phyloP scores from a whole-genome alignment of 805 yeast genomes.

The Kazachstania kunashirensis region DNA sequence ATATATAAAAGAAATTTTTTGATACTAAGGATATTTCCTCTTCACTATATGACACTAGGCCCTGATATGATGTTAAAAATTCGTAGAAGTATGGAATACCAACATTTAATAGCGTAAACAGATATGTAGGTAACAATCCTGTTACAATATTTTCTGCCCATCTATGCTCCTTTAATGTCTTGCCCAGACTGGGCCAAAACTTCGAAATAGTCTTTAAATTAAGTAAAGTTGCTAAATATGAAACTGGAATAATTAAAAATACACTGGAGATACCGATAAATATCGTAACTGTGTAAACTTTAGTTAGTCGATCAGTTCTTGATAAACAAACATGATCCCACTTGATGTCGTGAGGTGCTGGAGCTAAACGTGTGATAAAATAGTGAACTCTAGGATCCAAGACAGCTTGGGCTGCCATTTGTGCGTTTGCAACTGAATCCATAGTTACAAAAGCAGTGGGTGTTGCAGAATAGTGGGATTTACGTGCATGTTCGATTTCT shows the following conservation, averaged over 20 bases:
- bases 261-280: constrained; percentile 46
- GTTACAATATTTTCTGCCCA: constrained; percentile 77
- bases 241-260: constrained; percentile 71
- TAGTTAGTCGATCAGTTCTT: constrained; percentile 55
- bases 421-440: constrained; percentile 93
- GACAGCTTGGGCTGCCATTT: constrained; percentile 92
- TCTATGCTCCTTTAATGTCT: constrained; percentile 48
- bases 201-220: constrained; percentile 68
- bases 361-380: constrained; percentile 75
- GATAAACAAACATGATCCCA: constrained; percentile 88
- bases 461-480: constrained; percentile 65
- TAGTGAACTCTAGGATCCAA: constrained; percentile 82
- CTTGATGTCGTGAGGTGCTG: constrained; percentile 90
- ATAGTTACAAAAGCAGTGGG: constrained; percentile 90
- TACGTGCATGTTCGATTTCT: constrained; percentile 56
- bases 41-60: constrained; percentile 84
- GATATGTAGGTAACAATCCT: constrained; percentile 81
- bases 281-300: constrained; percentile 35
- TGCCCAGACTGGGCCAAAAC: constrained; percentile 77
- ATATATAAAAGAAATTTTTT: constrained; percentile 88
- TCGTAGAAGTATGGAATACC: constrained; percentile 79
- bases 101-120: constrained; percentile 76
- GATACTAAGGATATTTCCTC: constrained; percentile 84
- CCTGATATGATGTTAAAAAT: constrained; percentile 75
- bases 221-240: constrained; percentile 73